These are phyloP conservation scores for Phyllosticta citrichinensis DNA, from an alignment of 2,329 filamentous ascomycete genomes.

Conservation along the genomic window DNA sequence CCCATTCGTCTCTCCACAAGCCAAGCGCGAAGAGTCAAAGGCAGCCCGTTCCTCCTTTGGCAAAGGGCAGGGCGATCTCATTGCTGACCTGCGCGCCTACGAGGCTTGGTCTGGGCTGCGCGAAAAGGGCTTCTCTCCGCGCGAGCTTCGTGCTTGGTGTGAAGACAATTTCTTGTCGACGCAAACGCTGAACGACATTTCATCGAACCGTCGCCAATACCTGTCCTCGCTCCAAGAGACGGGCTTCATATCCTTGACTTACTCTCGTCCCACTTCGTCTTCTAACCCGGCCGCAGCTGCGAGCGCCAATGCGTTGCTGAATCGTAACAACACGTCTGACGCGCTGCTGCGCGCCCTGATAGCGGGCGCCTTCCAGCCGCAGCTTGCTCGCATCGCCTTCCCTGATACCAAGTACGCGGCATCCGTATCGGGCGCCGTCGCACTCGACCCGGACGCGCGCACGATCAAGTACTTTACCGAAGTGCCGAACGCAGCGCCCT, in stretches of 20 bases:
- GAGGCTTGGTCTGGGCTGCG: constrained; percentile 67
- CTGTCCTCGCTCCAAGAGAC: constrained; percentile 76
- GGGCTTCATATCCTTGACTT: constrained; percentile 54
- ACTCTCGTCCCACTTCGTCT: constrained; percentile 15
- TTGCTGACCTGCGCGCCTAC: constrained; percentile 78
- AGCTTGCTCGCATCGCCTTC: constrained; percentile 84
- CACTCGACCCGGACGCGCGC: constrained; percentile 82
- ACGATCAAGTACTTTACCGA: constrained; percentile 80
- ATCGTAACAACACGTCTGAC: constrained; percentile 39
- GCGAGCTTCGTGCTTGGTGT: constrained; percentile 66
- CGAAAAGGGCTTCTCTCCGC: constrained; percentile 45
- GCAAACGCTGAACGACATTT: constrained; percentile 78
- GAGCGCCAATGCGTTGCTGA: constrained; percentile 23
- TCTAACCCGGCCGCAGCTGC: constrained; percentile 18
- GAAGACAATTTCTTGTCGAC: constrained; percentile 74
- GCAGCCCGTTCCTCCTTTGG: constrained; percentile 66
- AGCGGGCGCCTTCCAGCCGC: constrained; percentile 52
- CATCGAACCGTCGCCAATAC: constrained; percentile 77
- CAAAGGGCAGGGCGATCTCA: constrained; percentile 65
- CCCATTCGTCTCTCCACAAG: constrained; percentile 75
- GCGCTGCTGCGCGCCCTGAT: constrained; percentile 38
- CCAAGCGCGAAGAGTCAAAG: constrained; percentile 73
- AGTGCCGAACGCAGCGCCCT: not conserved
- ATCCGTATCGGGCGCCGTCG: constrained; percentile 79
- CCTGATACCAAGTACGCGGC: constrained; percentile 92